These are phyloP conservation scores for Suillus ampliporus DNA, from an alignment of 768 basidiomycete species.

Conservation along the genomic window DNA sequence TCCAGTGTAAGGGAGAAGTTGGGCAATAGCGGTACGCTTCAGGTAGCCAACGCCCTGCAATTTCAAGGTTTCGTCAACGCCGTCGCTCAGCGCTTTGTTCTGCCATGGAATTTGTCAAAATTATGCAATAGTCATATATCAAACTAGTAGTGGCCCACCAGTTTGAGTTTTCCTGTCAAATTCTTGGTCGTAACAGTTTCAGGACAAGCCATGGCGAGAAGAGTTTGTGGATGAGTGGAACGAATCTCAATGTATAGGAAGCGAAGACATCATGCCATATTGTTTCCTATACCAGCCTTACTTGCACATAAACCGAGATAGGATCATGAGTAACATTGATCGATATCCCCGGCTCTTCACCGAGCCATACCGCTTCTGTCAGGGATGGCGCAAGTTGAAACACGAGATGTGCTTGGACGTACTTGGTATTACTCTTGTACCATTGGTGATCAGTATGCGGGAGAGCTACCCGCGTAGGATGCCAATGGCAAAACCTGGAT, in stretches of 20 bases:
- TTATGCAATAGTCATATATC: background rate
- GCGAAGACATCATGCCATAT: no score
- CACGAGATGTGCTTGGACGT: no score
- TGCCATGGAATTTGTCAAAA: conserved; percentile 30
- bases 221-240: no score
- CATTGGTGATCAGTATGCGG: no score
- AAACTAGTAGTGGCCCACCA: background rate
- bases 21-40: conserved; percentile 62
- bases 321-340: no score
- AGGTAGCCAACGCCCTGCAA: conserved; percentile 72
- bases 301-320: no score
- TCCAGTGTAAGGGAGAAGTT: conserved; percentile 57
- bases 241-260: no score
- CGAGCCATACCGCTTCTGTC: no score
- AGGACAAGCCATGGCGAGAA: conserved; percentile 6
- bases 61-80: conserved; percentile 59
- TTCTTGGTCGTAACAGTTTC: background rate
- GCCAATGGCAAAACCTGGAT: background rate
- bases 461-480: no score
- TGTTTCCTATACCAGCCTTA: no score
- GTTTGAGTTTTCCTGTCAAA: conserved; percentile 1
- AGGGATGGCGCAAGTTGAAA: no score
- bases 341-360: background rate
- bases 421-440: no score
- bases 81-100: conserved; percentile 68